Evolutionary conservation across 805 yeast genomes (phyloP).

Genomic region (Cephaloascus fragrans): DNA sequence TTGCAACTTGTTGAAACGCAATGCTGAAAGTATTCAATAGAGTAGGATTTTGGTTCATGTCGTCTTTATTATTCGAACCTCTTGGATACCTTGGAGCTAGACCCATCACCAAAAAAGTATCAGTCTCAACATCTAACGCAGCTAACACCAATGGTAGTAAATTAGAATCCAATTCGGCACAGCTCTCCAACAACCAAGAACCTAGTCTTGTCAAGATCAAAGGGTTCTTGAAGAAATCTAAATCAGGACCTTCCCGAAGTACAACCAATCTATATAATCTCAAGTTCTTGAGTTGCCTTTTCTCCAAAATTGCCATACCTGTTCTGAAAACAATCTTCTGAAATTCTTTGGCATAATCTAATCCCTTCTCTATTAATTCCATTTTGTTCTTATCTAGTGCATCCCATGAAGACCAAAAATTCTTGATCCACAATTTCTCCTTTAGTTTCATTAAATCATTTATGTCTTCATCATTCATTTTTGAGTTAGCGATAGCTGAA

Average conservation of each 20-base stretch:
- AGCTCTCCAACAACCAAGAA: conserved; percentile 82
- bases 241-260: conserved; percentile 79
- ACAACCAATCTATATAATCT: conserved; percentile 80
- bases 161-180: conserved; percentile 65
- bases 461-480: conserved; percentile 12
- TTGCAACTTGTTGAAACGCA: conserved; percentile 85
- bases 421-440: conserved; percentile 64
- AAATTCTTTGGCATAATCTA: conserved; percentile 72
- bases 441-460: conserved; percentile 22
- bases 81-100: conserved; percentile 73
- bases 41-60: conserved; percentile 31
- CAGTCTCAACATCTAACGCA: conserved; percentile 59
- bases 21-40: conserved; percentile 75
- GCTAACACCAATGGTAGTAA: conserved; percentile 82
- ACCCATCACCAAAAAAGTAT: conserved; percentile 82
- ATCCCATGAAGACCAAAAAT: conserved; percentile 57
- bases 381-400: conserved; percentile 32
- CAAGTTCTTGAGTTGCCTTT: conserved; percentile 68
- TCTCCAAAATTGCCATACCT: conserved; percentile 83
- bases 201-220: conserved; percentile 77
- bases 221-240: conserved; percentile 75
- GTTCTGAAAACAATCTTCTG: conserved; percentile 81
- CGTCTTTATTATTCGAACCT: conserved; percentile 24
- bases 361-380: conserved; percentile 54
- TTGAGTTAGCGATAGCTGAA: conserved; percentile 9